Conservation (phyloP, 352 stramenopile species). For the Aphanomyces euteiches region DNA sequence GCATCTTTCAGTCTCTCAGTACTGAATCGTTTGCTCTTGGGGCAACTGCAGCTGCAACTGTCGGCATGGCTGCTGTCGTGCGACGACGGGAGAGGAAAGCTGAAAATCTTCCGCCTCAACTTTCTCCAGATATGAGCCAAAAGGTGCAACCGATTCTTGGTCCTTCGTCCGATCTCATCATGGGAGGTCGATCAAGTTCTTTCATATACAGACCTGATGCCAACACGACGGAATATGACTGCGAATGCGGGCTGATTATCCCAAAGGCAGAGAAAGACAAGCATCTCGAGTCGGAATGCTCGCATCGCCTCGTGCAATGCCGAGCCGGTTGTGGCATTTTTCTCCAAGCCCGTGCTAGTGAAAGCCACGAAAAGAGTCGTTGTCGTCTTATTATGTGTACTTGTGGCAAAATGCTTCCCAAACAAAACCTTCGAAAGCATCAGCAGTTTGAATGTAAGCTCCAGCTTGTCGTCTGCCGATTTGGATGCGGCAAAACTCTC, state of each 20-base stretch:
- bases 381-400: slow-evolving; percentile 59
- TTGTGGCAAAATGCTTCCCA: slow-evolving; percentile 67
- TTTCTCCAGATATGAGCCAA: too few relatives aligned
- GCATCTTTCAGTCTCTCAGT: slow-evolving; percentile 53
- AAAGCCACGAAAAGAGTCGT: slow-evolving; percentile 62
- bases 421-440: slow-evolving; percentile 42
- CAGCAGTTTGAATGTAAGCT: slow-evolving; percentile 37
- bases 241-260: slow-evolving; percentile 42
- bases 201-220: slow-evolving; percentile 27
- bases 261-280: slow-evolving; percentile 32
- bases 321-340: slow-evolving; percentile 49
- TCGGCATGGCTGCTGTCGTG: slow-evolving; percentile 46
- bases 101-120: neutral
- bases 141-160: neutral
- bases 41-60: slow-evolving; percentile 35
- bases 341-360: slow-evolving; percentile 47
- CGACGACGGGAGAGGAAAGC: slow-evolving; percentile 33
- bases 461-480: slow-evolving; percentile 43
- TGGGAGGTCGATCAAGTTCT: slow-evolving; percentile 22
- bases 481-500: slow-evolving; percentile 41
- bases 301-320: slow-evolving; percentile 47
- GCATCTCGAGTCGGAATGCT: slow-evolving; percentile 40
- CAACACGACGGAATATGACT: slow-evolving; percentile 34
- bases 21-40: slow-evolving; percentile 48
- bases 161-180: neutral